Conservation (phyloP, 2,329 filamentous ascomycete genomes). For the Huntiella savannae region DNA sequence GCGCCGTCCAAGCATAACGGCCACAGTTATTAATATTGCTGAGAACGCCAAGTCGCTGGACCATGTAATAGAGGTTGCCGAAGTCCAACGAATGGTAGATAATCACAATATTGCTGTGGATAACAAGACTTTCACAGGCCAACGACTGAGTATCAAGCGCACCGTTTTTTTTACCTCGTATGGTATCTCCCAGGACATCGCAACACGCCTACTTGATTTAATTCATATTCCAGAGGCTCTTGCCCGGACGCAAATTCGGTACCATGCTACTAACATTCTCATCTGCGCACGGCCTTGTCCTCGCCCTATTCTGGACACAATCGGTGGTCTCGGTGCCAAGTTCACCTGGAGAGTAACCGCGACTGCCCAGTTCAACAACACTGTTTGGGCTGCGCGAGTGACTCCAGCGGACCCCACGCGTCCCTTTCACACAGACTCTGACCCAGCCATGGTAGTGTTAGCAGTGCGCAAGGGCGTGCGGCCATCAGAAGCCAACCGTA, state of each 20-base stretch:
- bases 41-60: conserved; percentile 58
- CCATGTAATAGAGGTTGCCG: conserved; percentile 59
- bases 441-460: conserved; percentile 61
- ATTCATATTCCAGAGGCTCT: conserved; percentile 42
- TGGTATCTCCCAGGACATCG: conserved; percentile 54
- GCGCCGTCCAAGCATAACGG: conserved; percentile 27
- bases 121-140: conserved; percentile 14
- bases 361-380: conserved; percentile 55
- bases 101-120: conserved; percentile 51
- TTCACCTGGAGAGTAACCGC: conserved; percentile 70
- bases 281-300: conserved; percentile 67
- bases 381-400: conserved; percentile 72
- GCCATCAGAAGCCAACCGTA: conserved; percentile 62
- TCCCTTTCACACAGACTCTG: conserved; percentile 60
- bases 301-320: conserved; percentile 54
- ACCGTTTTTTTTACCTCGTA: conserved; percentile 87
- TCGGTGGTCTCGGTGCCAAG: conserved; percentile 71
- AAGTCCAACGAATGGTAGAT: conserved; percentile 80
- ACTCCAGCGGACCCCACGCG: conserved; percentile 49
- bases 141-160: conserved; percentile 55
- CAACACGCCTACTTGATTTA: conserved; percentile 52
- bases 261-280: conserved; percentile 75
- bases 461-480: conserved; percentile 57
- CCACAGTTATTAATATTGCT: conserved; percentile 72
- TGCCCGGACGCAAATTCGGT: conserved; percentile 53